Evolutionary conservation across 75 land plant species (phyloP).

Genomic region (Sequoiadendron giganteum): DNA sequence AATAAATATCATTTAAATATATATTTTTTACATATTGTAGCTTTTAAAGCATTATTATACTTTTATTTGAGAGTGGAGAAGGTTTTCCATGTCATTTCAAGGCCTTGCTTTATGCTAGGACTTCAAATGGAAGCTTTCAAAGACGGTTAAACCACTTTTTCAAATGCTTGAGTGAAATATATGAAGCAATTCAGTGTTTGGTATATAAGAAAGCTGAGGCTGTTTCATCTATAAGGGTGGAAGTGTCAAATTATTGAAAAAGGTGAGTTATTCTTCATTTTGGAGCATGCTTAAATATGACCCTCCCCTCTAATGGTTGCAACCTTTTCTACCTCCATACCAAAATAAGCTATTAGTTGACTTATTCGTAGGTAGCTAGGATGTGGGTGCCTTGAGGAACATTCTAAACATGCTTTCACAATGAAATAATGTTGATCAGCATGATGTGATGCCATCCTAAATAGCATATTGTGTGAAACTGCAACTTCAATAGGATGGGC

Average conservation of each 20-base stretch:
- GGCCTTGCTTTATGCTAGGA: background rate
- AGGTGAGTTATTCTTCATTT: background rate
- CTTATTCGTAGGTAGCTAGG: background rate
- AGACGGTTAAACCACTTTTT: too few species aligned
- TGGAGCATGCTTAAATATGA: background rate
- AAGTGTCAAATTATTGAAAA: too few species aligned
- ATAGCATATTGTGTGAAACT: too few species aligned
- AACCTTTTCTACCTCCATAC: background rate
- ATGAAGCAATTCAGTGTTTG: background rate
- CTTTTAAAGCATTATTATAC: background rate
- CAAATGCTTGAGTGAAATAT: background rate
- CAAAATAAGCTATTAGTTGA: background rate
- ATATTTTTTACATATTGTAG: background rate
- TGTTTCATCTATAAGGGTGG: background rate
- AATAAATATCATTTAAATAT: background rate
- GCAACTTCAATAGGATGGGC: too few species aligned
- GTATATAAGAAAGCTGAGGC: background rate
- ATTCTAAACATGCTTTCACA: too few species aligned
- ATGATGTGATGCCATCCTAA: too few species aligned
- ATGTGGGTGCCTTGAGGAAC: too few species aligned
- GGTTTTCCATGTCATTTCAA: background rate
- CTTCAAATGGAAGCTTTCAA: too few species aligned
- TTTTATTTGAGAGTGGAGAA: background rate
- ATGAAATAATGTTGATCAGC: too few species aligned
- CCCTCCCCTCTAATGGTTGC: background rate